Evolutionary conservation across 2,329 filamentous ascomycete genomes (phyloP).

Genomic region (Calonectria hongkongensis): DNA sequence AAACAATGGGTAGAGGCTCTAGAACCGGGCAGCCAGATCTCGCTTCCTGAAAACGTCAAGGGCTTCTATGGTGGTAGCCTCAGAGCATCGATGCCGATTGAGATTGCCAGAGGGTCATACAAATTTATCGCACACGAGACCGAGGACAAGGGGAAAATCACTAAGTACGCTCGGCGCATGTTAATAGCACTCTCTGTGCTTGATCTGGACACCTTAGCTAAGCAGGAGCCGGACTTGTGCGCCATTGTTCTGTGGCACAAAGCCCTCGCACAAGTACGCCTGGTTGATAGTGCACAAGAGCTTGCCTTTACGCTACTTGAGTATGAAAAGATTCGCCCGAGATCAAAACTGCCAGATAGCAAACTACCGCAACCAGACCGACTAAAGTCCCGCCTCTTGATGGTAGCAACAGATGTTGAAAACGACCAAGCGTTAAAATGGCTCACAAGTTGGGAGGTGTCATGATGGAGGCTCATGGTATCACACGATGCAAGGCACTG

Average conservation of each 20-base stretch:
- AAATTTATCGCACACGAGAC: slow-evolving; percentile 1
- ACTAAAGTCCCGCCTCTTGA: background rate
- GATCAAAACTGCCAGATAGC: background rate
- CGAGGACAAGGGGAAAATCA: background rate
- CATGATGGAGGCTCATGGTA: background rate
- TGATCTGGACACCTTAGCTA: background rate
- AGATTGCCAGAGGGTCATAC: background rate
- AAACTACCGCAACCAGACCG: background rate
- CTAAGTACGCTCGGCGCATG: background rate
- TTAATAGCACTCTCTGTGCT: background rate
- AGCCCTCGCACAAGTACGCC: background rate
- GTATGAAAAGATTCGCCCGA: background rate
- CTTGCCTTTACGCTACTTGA: background rate
- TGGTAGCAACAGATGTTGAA: background rate
- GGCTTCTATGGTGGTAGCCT: slow-evolving; percentile 1
- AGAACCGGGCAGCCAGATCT: background rate
- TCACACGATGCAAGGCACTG: too few relatives aligned
- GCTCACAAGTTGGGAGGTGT: background rate
- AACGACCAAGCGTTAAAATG: background rate
- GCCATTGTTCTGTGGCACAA: background rate
- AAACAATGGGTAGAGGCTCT: background rate
- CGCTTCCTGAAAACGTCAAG: background rate
- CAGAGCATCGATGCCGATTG: background rate
- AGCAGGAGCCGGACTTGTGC: background rate
- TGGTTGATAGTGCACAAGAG: background rate